A percentile compares a stretch with the other conserved stretches of the same genome.
phyloP scores from a whole-genome alignment of 164 flowering plant species.

The Macadamia integrifolia region DNA sequence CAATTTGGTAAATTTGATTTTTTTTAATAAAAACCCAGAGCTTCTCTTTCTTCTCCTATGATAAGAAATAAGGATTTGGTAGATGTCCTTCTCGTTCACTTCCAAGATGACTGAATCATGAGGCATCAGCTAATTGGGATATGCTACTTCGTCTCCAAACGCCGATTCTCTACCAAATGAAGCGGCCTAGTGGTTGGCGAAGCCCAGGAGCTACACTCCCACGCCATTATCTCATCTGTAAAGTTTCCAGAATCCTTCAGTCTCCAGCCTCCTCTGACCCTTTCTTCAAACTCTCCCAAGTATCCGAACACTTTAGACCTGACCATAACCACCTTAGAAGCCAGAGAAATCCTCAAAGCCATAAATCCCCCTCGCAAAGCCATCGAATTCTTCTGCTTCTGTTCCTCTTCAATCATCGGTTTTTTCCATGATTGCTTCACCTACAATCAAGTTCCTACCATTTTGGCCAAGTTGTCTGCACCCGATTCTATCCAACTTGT shows the following conservation, averaged over 20 bases:
- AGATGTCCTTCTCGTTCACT: too few species aligned
- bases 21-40: too few species aligned
- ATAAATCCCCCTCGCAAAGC: conserved; percentile 51
- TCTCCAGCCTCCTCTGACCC: conserved; percentile 31
- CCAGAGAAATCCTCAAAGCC: conserved; percentile 69
- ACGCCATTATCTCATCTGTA: conserved; percentile 80
- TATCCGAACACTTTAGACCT: conserved; percentile 48
- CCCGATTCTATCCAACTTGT: conserved; percentile 29
- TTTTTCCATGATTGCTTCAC: conserved; percentile 73
- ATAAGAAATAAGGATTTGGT: too few species aligned
- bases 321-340: conserved; percentile 63
- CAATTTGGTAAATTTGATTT: too few species aligned
- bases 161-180: conserved; percentile 76
- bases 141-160: conserved; percentile 16
- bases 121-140: too few species aligned
- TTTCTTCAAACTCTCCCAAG: conserved; percentile 39
- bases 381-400: conserved; percentile 58
- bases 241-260: conserved; percentile 49
- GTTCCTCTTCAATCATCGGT: conserved; percentile 42
- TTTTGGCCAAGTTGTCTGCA: conserved; percentile 42
- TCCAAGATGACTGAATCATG: too few species aligned
- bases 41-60: too few species aligned
- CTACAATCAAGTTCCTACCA: conserved; percentile 58
- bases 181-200: conserved; percentile 48
- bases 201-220: conserved; percentile 67